Evolutionary conservation across 2,329 filamentous ascomycete genomes (phyloP), one percentile per base, ranked within the genome.

Genomic region (Magnaporthiopsis poae): DNA sequence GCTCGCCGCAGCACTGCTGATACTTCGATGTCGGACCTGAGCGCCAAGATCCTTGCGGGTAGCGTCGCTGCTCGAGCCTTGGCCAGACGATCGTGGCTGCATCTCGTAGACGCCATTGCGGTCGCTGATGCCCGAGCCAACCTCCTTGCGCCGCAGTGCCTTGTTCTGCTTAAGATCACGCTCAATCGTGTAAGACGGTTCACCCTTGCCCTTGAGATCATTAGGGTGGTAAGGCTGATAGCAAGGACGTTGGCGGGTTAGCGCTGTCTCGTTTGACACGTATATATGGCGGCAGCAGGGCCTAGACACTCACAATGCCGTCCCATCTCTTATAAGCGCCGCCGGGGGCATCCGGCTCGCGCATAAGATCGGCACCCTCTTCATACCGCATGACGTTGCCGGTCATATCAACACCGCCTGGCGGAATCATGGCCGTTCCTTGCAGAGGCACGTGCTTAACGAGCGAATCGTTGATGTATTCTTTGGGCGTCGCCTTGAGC

Each of bases 321-420:
- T 88, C 85, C 80, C 87, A 94, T 62, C 91, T 85, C 78, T 87
- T 90, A 74, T 95, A 96, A 18, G 90, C 82, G n/a, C 88, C 90
- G 21, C 90, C 90, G 0, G 79, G 74, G 3, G 86, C 84, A 68
- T 89, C 86, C 0, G 79, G 77, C 72, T 94, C 91, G 64, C 88
- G 83, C 89, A 93, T 92, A 74, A 96, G 81, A 73, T 96, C 92
- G 2, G 88, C 84, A n/a, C 92, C 92, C 73, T 97, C 92, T 72
- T 91, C 81, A 72, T 97, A 97, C 35, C 88, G 70, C 81, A 96
- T 91, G 13, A 84, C 79, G 65, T 86, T 83, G 2, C 93, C 93
- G 66, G 85, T 82, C 25, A 84, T 77, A 74, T 96, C 92, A 1
- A 78, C 77, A 71, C 83, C 78, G 29, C 93, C 92, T 0, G 90